Base-by-base conservation (phyloP, 2,329 filamentous ascomycete genomes). In the Aspergillus flavus region DNA sequence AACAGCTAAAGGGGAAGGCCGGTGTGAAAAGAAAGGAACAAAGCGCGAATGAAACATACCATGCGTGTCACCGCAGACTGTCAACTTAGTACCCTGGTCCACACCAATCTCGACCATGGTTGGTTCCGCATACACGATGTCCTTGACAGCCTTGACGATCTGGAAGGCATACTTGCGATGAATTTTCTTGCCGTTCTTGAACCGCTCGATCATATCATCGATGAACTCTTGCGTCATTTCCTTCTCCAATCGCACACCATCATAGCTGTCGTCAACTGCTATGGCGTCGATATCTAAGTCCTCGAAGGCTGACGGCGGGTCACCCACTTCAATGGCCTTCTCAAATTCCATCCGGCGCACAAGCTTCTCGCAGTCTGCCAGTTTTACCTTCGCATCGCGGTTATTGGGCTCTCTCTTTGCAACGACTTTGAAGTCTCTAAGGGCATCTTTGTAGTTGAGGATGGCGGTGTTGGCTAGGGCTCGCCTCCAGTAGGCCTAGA, bases 81-180 rank as follows among this genome's bases (percentile, higher is more conserved):
- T 99, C 72, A 99, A 84, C 74, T 90, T 87, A 62, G 90, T 88
- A 61, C 89, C 93, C 53, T 91, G 82, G 6, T 90, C 87, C 60
- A 99, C 88, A 57, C 92, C 87, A 75, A 95, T 87, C 81, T 99
- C 95, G 30, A 97, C 94, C 95, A 99, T 97, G 30, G 95, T 99
- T 19, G 94, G 86, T 81, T 99, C 95, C 59, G 93, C 89, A 77
- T 94, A 94, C 53, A 97, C 90, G 62, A 99, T 86, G 67, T 97
- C 90, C 83, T 91, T 93, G 71, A 96, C 92, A 6, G 92, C 91
- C 71, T 97, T 82, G 72, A 99, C 86, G 75, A 99, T 99, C 81
- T 97, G 93, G 83, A 94, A 98, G 68, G 94, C 95, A 76, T 97
- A 99, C 86, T 98, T 99, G 81, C 88, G 90, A 79, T 95, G 93